Conservation (phyloP, 2,329 filamentous ascomycete genomes). For the Pseudopyrenochaeta lycopersici region DNA sequence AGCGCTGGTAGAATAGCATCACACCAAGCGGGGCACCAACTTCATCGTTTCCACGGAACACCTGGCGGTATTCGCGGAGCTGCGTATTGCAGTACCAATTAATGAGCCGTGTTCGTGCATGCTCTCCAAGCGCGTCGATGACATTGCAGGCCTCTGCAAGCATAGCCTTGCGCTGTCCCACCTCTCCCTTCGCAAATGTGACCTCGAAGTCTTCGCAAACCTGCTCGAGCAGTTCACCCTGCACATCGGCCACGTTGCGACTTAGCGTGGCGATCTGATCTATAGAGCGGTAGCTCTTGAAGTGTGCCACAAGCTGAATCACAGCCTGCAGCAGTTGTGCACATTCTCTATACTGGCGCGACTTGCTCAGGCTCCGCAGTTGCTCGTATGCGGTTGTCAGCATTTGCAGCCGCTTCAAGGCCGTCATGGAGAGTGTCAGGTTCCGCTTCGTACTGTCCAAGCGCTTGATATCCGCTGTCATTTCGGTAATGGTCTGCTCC, state of each 20-base stretch:
- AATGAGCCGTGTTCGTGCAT: constrained; percentile 80
- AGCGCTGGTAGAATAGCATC: constrained; percentile 11
- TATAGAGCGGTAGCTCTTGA: constrained; percentile 97
- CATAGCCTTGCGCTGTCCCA: constrained; percentile 72
- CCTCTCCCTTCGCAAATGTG: constrained; percentile 88
- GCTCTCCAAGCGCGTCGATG: constrained; percentile 92
- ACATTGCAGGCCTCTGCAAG: constrained; percentile 90
- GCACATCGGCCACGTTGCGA: constrained; percentile 90
- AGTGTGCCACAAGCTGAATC: constrained; percentile 96
- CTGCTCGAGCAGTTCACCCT: constrained; percentile 91
- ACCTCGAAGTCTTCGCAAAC: constrained; percentile 99
- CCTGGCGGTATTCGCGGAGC: constrained; percentile 91
- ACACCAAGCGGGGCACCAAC: constrained; percentile 26
- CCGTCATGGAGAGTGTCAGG: constrained; percentile 96
- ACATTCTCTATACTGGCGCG: constrained; percentile 92
- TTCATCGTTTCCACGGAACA: constrained; percentile 96
- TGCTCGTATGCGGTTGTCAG: constrained; percentile 99
- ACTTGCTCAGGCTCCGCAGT: constrained; percentile 80
- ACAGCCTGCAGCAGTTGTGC: constrained; percentile 93
- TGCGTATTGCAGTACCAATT: constrained; percentile 99
- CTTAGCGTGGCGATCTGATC: constrained; percentile 96
- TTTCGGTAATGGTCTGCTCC: constrained; percentile 94
- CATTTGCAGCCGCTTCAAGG: constrained; percentile 97
- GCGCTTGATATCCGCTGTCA: constrained; percentile 99
- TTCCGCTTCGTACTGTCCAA: constrained; percentile 97